Conservation (phyloP, 768 basidiomycete genomes). For the Xerocomus brunneocitrinus region DNA sequence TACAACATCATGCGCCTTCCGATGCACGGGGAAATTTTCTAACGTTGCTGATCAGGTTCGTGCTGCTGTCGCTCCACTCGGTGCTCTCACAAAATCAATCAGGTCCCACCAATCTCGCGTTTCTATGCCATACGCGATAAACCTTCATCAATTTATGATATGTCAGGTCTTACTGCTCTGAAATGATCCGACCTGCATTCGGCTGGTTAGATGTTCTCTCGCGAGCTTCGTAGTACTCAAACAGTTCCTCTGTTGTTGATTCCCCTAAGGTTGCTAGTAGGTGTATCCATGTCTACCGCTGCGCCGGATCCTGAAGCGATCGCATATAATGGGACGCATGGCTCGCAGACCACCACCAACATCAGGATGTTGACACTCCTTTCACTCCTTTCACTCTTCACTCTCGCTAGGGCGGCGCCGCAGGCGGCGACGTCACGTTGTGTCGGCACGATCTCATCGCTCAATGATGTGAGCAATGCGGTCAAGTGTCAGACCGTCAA, state of each 20-base stretch:
- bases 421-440: slow-evolving; percentile 25
- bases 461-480: slow-evolving; percentile 47
- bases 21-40: background rate
- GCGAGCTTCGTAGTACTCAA: background rate
- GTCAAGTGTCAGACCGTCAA: slow-evolving; percentile 55
- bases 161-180: background rate
- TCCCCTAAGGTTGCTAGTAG: background rate
- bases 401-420: slow-evolving; percentile 13
- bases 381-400: slow-evolving; percentile 15
- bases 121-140: background rate
- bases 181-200: background rate
- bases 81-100: background rate
- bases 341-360: background rate
- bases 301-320: background rate
- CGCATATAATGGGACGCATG: slow-evolving; percentile 2
- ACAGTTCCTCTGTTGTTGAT: background rate
- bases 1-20: background rate
- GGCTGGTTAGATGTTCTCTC: background rate
- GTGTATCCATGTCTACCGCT: background rate
- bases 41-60: background rate
- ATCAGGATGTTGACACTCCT: slow-evolving; percentile 9
- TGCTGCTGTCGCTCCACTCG: background rate
- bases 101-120: background rate
- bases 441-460: slow-evolving; percentile 51
- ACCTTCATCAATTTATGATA: background rate